Evolutionary conservation across 2,329 filamentous ascomycete species (phyloP).

Genomic region (Aspergillus nomiae): DNA sequence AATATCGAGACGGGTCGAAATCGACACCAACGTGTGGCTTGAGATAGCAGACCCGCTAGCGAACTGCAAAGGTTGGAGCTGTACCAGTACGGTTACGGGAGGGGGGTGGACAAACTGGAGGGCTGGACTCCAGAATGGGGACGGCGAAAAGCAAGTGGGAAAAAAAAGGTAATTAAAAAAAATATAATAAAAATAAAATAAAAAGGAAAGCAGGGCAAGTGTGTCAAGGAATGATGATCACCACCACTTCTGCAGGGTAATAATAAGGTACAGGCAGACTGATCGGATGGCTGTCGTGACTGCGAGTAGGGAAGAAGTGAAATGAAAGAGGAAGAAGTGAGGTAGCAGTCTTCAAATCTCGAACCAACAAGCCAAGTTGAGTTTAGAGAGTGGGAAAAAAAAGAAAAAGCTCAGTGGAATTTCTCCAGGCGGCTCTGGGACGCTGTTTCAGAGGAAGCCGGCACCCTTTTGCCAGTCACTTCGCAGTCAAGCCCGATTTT

Average conservation of each 20-base stretch:
- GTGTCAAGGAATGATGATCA: slow-evolving; percentile 1
- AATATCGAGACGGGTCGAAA: slow-evolving; percentile 22
- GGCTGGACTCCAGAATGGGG: slow-evolving; percentile 1
- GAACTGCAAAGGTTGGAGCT: slow-evolving; percentile 18
- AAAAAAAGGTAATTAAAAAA: slow-evolving; percentile 1
- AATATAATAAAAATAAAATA: background rate
- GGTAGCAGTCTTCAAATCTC: slow-evolving; percentile 3
- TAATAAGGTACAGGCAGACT: background rate
- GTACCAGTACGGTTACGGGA: slow-evolving; percentile 5
- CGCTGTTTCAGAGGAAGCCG: slow-evolving; percentile 16
- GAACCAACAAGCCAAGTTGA: background rate
- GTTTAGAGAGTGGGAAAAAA: background rate
- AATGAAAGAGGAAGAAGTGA: background rate
- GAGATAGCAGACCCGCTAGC: slow-evolving; percentile 28
- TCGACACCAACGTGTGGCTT: slow-evolving; percentile 30
- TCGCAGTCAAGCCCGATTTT: slow-evolving; percentile 7
- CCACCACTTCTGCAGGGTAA: background rate
- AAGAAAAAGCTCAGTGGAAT: slow-evolving; percentile 13
- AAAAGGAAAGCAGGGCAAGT: background rate
- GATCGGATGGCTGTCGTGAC: background rate
- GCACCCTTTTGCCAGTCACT: background rate
- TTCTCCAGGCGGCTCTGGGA: slow-evolving; percentile 24
- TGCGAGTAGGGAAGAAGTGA: background rate
- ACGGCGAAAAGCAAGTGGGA: slow-evolving; percentile 1
- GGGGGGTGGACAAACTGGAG: slow-evolving; percentile 4